Evolutionary conservation across 306 rosid genomes (phyloP), one percentile per base, ranked within the genome.

Genomic region (Phaseolus lunatus): DNA sequence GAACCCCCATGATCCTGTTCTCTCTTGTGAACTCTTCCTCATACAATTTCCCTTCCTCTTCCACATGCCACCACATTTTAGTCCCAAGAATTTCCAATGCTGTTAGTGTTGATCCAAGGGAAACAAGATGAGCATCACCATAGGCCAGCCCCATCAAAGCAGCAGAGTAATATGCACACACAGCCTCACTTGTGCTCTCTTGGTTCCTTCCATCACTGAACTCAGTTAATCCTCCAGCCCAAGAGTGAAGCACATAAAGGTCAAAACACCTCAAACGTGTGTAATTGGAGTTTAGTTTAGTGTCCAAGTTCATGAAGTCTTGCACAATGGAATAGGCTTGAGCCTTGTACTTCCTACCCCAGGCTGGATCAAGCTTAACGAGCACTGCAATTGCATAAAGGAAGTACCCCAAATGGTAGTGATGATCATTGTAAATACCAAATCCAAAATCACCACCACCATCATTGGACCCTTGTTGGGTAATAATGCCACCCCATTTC

Each of bases 171-270:
- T 94, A 94, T 4, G 89, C 97, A 78, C 87, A 87, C 35, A 94
- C 85, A 0, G 96, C 96, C 77, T 94, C 97, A 22, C 98, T 90
- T 0, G 96, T 84, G 81, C 97, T 92, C 82, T 94, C 97, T 44
- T 94, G 96, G 31, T 92, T 92, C 75, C 98, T 84, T 58, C 98
- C 97, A 35, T 92, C 98, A 0, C 81, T 83, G 43, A 88, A 94
- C 75, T 94, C 98, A 16, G 91, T 85, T 65, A 94, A 76, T 18
- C 98, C 97, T 29, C 91, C 88, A 15, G 97, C 97, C 98, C 98
- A 94, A 3, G 98, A 94, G 70, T 94, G 98, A 75, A 94, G 74
- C 45, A 72, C 81, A 27, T 85, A 94, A 5, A 80, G 72, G 59
- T 94, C 98, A 24, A 92, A 94, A 79, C 96, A 89, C 77, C 98